A percentile compares a stretch with the other conserved stretches of the same genome.
Conservation (phyloP, 169 alveolate genomes). For the Plasmodium vivax region DNA sequence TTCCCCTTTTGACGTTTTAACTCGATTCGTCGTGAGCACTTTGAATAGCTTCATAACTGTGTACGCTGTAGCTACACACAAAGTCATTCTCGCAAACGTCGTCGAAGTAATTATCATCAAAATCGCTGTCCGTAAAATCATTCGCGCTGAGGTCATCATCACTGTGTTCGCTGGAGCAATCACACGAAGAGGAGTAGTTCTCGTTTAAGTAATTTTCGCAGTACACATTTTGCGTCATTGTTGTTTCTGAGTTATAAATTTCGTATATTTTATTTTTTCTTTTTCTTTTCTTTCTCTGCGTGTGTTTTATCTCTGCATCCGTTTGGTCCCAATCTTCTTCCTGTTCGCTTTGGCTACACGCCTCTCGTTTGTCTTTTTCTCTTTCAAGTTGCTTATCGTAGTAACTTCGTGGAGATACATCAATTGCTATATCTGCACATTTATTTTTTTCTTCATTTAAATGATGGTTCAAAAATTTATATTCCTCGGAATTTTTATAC, state of each 20-base stretch:
- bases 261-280: slow-evolving; percentile 60
- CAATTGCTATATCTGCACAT: slow-evolving; percentile 40
- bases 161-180: slow-evolving; percentile 37
- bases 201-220: slow-evolving; percentile 65
- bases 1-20: not conserved
- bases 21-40: not conserved
- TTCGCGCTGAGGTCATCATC: slow-evolving; percentile 4
- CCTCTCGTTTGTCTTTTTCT: not conserved
- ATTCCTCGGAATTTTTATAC: slow-evolving; percentile 69
- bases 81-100: slow-evolving; percentile 12
- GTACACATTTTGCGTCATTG: slow-evolving; percentile 35
- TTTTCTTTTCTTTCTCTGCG: not conserved
- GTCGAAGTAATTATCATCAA: slow-evolving; percentile 6
- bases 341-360: not conserved
- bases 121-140: slow-evolving; percentile 38
- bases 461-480: slow-evolving; percentile 55
- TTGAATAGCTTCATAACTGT: slow-evolving; percentile 49
- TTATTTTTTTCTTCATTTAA: slow-evolving; percentile 26
- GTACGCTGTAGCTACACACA: slow-evolving; percentile 2
- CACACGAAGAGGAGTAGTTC: slow-evolving; percentile 55
- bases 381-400: slow-evolving; percentile 22
- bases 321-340: slow-evolving; percentile 1
- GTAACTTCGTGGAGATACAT: slow-evolving; percentile 26
- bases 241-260: slow-evolving; percentile 65
- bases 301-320: not conserved